Evolutionary conservation across 2,329 filamentous ascomycete species (phyloP), one percentile per base, ranked within the genome.

Genomic region (Emmonsiellopsis sp.): DNA sequence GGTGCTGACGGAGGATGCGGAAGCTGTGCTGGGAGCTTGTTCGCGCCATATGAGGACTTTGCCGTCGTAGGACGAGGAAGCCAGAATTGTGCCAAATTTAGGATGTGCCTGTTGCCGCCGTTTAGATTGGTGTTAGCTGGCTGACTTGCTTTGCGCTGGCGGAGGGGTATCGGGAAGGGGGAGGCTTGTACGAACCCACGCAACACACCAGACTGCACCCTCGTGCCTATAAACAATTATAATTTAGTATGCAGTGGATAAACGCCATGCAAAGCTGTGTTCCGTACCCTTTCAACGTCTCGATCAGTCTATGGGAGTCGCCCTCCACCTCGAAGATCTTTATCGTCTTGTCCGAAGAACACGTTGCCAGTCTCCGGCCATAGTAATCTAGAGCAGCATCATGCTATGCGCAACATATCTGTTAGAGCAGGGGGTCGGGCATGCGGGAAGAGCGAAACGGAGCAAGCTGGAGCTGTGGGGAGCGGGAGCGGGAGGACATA

Each of bases 41-140:
- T 98, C 93, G 70, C 91, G 89, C 90, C 92, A 98, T 79, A 98
- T 95, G 71, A 97, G 84, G 61, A 98, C 92, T 73, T 95, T 95
- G 73, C 92, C 93, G 73, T 98, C 93, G 76, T 96, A 98, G 61
- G 88, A 89, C 50, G 90, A 89, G 58, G 89, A 95, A 53, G 93
- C 93, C 57, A 98, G 85, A 67, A 98, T 96, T 70, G 92, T 96
- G 76, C 93, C 93, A 73, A 94, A 97, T 71, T 98, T 97, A 58
- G 93, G 93, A 68, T 98, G 93, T 48, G 92, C 91, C 77, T 79
- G 59, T 51, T 31, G n/a, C 52, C 32, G 31, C 2, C 8, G 38
- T 4, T 13, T 10, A 35, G 42, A 26, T 40, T 31, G 34, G 52
- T 50, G 31, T 37, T 50, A 46, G 26, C 20, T 26, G 20, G 20